Percentiles rank a stretch among this genome's conserved stretches.
These are phyloP conservation scores for Fusarium sterilihyphosum DNA, from an alignment of 2,329 filamentous ascomycete genomes.

Conservation along the genomic window DNA sequence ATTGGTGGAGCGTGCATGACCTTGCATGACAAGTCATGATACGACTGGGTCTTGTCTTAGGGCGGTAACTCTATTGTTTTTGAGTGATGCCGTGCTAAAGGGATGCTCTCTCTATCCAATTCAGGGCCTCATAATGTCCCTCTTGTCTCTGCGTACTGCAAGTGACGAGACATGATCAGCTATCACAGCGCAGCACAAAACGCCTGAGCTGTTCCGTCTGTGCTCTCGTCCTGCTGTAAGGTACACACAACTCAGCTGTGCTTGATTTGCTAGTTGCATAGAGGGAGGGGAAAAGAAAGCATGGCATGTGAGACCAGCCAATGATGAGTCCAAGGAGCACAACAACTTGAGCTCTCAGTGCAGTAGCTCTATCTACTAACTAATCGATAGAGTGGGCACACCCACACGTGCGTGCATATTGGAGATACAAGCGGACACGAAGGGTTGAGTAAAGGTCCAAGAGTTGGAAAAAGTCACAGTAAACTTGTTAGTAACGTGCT, in stretches of 20 bases:
- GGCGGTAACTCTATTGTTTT: conserved; percentile 14
- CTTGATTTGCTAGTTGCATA: conserved; percentile 20
- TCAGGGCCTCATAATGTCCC: neutral
- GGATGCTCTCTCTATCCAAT: neutral
- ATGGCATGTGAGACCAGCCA: conserved; percentile 8
- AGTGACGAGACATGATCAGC: conserved; percentile 5
- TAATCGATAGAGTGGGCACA: conserved; percentile 20
- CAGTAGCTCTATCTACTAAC: conserved; percentile 25
- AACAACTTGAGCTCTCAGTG: conserved; percentile 14
- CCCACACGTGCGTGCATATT: conserved; percentile 22
- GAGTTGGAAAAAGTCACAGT: neutral
- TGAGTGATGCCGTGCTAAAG: neutral
- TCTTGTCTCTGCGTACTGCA: neutral
- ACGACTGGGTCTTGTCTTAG: conserved; percentile 7
- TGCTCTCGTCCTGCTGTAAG: conserved; percentile 34
- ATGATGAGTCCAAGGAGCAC: conserved; percentile 4
- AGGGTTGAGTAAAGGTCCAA: neutral
- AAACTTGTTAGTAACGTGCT: conserved; percentile 3
- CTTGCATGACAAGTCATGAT: conserved; percentile 34
- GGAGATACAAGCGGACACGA: neutral
- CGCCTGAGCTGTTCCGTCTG: conserved; percentile 25
- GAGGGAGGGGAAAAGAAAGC: conserved; percentile 20
- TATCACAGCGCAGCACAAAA: neutral
- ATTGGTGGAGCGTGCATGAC: conserved; percentile 27
- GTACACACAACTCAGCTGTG: conserved; percentile 26